Conservation (phyloP, 2,329 filamentous ascomycete genomes). For the Penicillium hesseltinei region DNA sequence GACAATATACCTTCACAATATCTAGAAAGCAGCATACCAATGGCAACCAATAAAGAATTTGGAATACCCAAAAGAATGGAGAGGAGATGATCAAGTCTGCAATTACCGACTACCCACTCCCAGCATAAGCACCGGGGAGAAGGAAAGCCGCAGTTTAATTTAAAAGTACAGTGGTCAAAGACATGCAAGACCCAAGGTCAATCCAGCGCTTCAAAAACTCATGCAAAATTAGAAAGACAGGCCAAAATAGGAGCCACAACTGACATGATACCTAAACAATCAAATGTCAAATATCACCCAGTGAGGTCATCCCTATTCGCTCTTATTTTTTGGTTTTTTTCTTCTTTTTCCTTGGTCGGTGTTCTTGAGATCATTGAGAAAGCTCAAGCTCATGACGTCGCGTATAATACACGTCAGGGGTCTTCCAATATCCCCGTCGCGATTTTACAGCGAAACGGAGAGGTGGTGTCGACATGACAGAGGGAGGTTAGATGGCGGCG, state of each 20-base stretch:
- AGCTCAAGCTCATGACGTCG: slow-evolving; percentile 31
- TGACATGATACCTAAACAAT: slow-evolving; percentile 4
- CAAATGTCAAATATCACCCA: slow-evolving; percentile 2
- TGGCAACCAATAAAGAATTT: neutral
- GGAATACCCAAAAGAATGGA: slow-evolving; percentile 10
- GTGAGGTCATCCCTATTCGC: neutral
- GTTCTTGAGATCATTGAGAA: slow-evolving; percentile 24
- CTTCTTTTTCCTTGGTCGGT: slow-evolving; percentile 13
- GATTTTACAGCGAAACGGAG: slow-evolving; percentile 18
- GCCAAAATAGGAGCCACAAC: neutral
- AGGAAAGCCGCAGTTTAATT: slow-evolving; percentile 24
- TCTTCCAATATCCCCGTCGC: slow-evolving; percentile 6
- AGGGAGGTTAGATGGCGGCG: slow-evolving; percentile 12
- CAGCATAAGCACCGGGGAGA: slow-evolving; percentile 8
- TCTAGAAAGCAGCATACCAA: neutral
- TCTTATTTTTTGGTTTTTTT: slow-evolving; percentile 11
- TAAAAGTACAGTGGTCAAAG: slow-evolving; percentile 36
- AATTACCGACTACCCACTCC: slow-evolving; percentile 30
- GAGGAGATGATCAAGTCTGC: slow-evolving; percentile 34
- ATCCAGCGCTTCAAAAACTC: slow-evolving; percentile 31
- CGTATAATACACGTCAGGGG: slow-evolving; percentile 35
- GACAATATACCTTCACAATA: neutral
- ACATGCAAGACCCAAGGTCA: slow-evolving; percentile 34
- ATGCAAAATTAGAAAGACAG: slow-evolving; percentile 21
- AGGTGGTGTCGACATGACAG: slow-evolving; percentile 10